A percentile compares a stretch with the other conserved stretches of the same genome.
Evolutionary conservation across 2,329 filamentous ascomycete species (phyloP).

Genomic region (Fusarium anthophilum): DNA sequence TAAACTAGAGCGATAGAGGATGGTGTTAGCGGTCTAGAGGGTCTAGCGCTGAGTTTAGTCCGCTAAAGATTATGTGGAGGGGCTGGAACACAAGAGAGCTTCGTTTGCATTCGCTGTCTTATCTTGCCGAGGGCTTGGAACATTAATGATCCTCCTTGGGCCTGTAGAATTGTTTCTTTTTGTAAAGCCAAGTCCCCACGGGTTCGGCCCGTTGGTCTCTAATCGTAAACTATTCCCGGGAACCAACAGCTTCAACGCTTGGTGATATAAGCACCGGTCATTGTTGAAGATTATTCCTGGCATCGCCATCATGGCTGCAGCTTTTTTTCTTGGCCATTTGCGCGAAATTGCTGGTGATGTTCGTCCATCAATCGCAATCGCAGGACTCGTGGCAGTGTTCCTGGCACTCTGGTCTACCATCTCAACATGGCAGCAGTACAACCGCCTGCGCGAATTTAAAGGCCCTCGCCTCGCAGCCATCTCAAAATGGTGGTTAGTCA

Average conservation of each 20-base stretch:
- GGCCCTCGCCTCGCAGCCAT: conserved; percentile 51
- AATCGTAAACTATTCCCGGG: not conserved
- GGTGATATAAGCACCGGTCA: not conserved
- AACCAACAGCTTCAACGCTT: not conserved
- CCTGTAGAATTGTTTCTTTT: not conserved
- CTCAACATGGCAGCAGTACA: conserved; percentile 44
- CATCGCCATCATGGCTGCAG: conserved; percentile 3
- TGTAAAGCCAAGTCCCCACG: not conserved
- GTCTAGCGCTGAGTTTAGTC: not conserved
- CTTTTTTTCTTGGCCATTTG: not conserved
- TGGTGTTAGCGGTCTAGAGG: not conserved
- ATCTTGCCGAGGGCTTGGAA: not conserved
- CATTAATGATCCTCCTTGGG: conserved; percentile 9
- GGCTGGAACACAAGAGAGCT: not conserved
- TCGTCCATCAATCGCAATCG: conserved; percentile 16
- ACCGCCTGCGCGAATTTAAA: conserved; percentile 51
- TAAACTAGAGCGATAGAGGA: not conserved
- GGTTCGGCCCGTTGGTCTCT: not conserved
- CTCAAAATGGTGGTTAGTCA: conserved; percentile 53
- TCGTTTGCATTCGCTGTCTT: not conserved
- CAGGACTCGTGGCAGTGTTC: not conserved
- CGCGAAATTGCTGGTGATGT: not conserved
- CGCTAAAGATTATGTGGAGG: not conserved
- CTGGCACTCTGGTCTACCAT: conserved; percentile 21
- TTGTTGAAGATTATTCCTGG: not conserved